These are phyloP conservation scores for Lepidium didymum DNA, from an alignment of 345 rosid genomes.

Conservation along the genomic window DNA sequence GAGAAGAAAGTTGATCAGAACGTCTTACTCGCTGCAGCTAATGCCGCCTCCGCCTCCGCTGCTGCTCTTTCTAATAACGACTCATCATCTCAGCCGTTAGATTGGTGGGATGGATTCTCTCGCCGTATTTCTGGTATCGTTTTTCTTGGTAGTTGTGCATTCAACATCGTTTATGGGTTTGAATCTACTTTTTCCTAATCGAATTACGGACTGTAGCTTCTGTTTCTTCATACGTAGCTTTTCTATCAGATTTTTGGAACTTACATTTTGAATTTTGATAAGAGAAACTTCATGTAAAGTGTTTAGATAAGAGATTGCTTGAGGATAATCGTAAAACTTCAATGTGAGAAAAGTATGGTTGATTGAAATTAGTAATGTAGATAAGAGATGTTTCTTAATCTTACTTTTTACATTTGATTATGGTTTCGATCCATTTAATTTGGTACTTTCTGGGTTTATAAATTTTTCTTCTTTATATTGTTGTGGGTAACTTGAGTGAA, in stretches of 20 bases:
- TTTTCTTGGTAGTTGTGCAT: background rate
- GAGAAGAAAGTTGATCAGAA: constrained; percentile 67
- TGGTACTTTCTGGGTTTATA: background rate
- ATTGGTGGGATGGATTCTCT: constrained; percentile 82
- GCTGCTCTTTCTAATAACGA: constrained; percentile 2
- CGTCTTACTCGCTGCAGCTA: constrained; percentile 34
- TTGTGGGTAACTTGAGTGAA: background rate
- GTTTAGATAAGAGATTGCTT: background rate
- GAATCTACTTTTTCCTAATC: background rate
- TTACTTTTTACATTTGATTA: background rate
- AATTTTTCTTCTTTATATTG: background rate
- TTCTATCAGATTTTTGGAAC: background rate
- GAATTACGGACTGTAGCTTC: background rate
- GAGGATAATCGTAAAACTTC: background rate
- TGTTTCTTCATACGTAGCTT: background rate
- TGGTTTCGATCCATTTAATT: constrained; percentile 3
- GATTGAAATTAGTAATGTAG: background rate
- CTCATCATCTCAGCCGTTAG: constrained; percentile 22
- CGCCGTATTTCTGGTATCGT: constrained; percentile 56
- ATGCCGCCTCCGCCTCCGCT: constrained; percentile 5
- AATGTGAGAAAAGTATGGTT: background rate
- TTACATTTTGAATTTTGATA: background rate
- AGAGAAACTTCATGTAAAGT: background rate
- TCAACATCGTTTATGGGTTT: constrained; percentile 1
- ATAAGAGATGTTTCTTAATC: background rate